Evolutionary conservation across 225 moss, liverwort and hornwort species (phyloP).

Genomic region (Physcomitrium patens): DNA sequence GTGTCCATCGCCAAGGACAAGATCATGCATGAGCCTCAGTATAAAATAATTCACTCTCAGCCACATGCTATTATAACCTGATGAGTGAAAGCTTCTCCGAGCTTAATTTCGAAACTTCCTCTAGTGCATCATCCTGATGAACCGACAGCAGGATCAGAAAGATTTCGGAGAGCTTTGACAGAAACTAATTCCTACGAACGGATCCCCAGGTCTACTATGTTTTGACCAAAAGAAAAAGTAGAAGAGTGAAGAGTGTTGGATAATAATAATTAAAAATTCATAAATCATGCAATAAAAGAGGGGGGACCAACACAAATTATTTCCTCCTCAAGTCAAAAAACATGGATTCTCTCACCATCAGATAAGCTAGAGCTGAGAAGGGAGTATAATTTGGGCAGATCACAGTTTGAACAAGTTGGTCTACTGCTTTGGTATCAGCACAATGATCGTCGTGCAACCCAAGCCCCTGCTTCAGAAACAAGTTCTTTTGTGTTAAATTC

Average conservation of each 20-base stretch:
- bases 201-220: not conserved
- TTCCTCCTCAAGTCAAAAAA: slow-evolving; percentile 4
- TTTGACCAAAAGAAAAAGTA: not conserved
- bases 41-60: not conserved
- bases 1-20: not conserved
- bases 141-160: slow-evolving; percentile 1
- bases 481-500: not conserved
- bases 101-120: slow-evolving; percentile 48
- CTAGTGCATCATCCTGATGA: slow-evolving; percentile 50
- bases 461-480: slow-evolving; percentile 24
- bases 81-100: slow-evolving; percentile 54
- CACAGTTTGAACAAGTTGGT: slow-evolving; percentile 24
- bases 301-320: not conserved
- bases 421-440: slow-evolving; percentile 17
- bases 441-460: slow-evolving; percentile 32
- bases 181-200: not conserved
- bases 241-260: not conserved
- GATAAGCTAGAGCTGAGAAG: slow-evolving; percentile 52
- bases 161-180: not conserved
- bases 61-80: slow-evolving; percentile 34
- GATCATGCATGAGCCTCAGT: not conserved
- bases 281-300: not conserved
- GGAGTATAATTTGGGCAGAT: slow-evolving; percentile 44
- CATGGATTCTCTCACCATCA: slow-evolving; percentile 36
- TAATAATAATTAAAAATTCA: no score